Percentiles rank a stretch among this genome's conserved stretches.
phyloP scores from a whole-genome alignment of 768 basidiomycete genomes.

The Suillus discolor region DNA sequence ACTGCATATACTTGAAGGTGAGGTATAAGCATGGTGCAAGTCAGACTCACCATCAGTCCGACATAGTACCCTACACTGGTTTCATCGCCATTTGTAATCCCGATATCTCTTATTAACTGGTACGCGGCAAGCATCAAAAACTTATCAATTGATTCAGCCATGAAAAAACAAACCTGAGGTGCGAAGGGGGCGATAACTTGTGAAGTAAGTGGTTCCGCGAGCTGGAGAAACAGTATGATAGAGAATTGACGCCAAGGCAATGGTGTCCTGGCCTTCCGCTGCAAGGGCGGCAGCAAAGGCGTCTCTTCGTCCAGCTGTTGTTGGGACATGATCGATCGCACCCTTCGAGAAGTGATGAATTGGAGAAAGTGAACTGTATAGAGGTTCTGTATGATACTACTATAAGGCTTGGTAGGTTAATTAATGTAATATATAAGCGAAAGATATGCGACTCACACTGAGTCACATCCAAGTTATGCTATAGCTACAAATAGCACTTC shows the following conservation, averaged over 20 bases:
- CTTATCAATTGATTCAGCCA: neutral
- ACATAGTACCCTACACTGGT: constrained; percentile 76
- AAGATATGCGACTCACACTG: neutral
- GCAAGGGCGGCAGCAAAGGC: constrained; percentile 46
- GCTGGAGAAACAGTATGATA: constrained; percentile 71
- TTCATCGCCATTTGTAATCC: constrained; percentile 70
- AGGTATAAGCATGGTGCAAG: too few species aligned
- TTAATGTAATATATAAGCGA: neutral
- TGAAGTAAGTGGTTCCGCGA: constrained; percentile 75
- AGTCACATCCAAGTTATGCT: too few species aligned
- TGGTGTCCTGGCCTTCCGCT: constrained; percentile 49
- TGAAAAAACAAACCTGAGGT: constrained; percentile 53
- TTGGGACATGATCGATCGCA: constrained; percentile 24
- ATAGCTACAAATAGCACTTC: neutral
- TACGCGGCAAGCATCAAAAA: constrained; percentile 4
- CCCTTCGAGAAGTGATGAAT: constrained; percentile 6
- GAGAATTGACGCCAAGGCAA: constrained; percentile 71
- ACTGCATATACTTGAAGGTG: constrained; percentile 40
- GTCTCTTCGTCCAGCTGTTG: constrained; percentile 58
- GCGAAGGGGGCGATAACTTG: constrained; percentile 79
- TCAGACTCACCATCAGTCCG: constrained; percentile 59
- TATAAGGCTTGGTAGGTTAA: neutral
- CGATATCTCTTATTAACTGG: constrained; percentile 67
- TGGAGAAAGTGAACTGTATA: neutral
- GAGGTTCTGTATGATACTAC: neutral